Evolutionary conservation across 805 yeast genomes (phyloP).

Genomic region (Vanderwaltozyma yarrowii): DNA sequence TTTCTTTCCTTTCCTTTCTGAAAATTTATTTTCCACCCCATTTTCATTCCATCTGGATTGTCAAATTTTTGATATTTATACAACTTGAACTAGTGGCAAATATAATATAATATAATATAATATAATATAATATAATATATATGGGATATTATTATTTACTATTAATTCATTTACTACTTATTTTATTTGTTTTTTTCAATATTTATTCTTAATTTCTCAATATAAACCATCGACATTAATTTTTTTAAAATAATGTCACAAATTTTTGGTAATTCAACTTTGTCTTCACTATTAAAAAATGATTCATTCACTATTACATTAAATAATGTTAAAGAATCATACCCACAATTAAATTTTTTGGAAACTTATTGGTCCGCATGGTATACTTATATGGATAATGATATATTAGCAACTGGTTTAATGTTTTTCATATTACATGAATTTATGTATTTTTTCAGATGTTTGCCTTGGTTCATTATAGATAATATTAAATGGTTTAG

Average conservation of each 20-base stretch:
- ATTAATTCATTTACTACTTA: no score
- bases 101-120: no score
- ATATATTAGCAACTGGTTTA: constrained; percentile 78
- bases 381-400: constrained; percentile 72
- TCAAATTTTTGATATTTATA: no score
- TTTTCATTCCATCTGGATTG: no score
- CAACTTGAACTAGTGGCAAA: no score
- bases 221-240: no score
- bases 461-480: constrained; percentile 78
- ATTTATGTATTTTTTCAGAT: constrained; percentile 77
- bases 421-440: constrained; percentile 73
- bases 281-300: constrained; percentile 8
- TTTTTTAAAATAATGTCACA: constrained; percentile 11
- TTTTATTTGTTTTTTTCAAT: no score
- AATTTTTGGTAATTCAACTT: constrained; percentile 20
- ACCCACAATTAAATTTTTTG: constrained; percentile 34
- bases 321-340: constrained; percentile 26
- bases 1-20: no score
- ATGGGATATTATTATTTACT: no score
- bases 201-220: no score
- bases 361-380: constrained; percentile 79
- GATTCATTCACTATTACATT: constrained; percentile 7
- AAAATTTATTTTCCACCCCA: no score
- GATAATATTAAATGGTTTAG: constrained; percentile 74
- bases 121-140: no score